These are phyloP conservation scores for Pythium vanterpoolii DNA, from an alignment of 352 stramenopile species.

Conservation along the genomic window DNA sequence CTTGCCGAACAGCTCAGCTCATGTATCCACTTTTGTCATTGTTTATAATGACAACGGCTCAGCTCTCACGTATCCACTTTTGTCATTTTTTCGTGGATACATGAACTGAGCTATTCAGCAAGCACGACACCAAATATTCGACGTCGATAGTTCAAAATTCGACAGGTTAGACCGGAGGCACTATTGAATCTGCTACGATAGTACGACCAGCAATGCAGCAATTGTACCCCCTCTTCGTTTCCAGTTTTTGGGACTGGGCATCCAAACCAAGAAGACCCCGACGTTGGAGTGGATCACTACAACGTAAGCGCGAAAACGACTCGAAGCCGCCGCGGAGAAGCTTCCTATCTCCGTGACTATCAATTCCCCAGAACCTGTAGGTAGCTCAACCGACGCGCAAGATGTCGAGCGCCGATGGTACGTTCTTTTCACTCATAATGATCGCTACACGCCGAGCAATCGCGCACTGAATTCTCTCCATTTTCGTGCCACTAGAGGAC, in stretches of 20 bases:
- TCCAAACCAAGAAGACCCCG: not conserved
- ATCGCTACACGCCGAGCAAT: not conserved
- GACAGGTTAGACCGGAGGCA: not conserved
- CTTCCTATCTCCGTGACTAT: slow-evolving; percentile 6
- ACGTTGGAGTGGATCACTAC: not conserved
- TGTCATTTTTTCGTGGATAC: too few species aligned
- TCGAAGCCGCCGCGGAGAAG: not conserved
- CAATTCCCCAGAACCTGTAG: not conserved
- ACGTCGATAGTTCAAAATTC: slow-evolving; percentile 1
- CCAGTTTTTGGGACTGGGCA: slow-evolving; percentile 16
- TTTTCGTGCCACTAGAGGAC: slow-evolving; percentile 42
- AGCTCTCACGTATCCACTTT: too few species aligned
- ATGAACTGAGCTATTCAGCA: too few species aligned
- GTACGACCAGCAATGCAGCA: not conserved
- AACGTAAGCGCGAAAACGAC: not conserved
- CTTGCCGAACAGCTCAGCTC: too few species aligned
- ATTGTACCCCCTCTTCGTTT: slow-evolving; percentile 3
- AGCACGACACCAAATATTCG: too few species aligned
- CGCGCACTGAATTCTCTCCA: not conserved
- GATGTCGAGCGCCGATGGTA: slow-evolving; percentile 64
- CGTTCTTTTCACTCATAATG: slow-evolving; percentile 10
- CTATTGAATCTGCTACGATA: not conserved
- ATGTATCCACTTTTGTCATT: too few species aligned
- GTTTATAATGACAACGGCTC: too few species aligned
- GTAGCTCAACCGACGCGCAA: slow-evolving; percentile 9